Evolutionary conservation across 129 eudicot genomes (phyloP), one percentile per base, ranked within the genome.

Genomic region (Escallonia herrerae): DNA sequence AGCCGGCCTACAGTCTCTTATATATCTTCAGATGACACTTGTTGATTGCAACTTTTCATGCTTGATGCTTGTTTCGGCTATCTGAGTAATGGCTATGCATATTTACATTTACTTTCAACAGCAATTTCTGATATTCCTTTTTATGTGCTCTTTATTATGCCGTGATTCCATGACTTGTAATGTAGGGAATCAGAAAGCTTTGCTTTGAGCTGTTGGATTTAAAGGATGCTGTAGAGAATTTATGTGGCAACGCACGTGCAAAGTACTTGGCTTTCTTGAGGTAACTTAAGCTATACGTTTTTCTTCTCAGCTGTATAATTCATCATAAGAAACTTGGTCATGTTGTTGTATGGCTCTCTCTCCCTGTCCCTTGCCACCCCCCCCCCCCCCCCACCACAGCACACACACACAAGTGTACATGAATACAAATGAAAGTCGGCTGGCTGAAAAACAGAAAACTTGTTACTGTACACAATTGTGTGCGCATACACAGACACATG

Each of bases 191-290:
- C 76, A 83, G 99, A 72, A 89, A 86, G 75, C 82, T 93, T 37
- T 93, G 99, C 58, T 89, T 86, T 68, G 96, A 93, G 91, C 95
- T 93, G 72, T 76, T 93, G 87, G 96, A 93, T 83, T 76, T 93
- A 73, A 93, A 93, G 79, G 99, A 93, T 61, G 90, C 99, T 3
- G 99, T 89, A 53, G 99, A 93, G 73, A 84, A 93, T 78, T 71
- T 93, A 76, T 89, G 95, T 70, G 95, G 99, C 55, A 93, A 93
- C 77, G 81, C 87, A 15, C 88, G 74, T 63, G 79, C 95, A 69
- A 93, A 93, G 67, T 84, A 82, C 81, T 78, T 80, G 74, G 96
- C 96, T 53, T 88, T 93, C 75, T 68, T 93, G 70, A 89, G 95
- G 99, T 93, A 80, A 65, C 65, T 5, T 33, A 22, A 40, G 55